These are phyloP conservation scores for Capsicum pubescens DNA, from an alignment of 257 asterid species.

Conservation along the genomic window DNA sequence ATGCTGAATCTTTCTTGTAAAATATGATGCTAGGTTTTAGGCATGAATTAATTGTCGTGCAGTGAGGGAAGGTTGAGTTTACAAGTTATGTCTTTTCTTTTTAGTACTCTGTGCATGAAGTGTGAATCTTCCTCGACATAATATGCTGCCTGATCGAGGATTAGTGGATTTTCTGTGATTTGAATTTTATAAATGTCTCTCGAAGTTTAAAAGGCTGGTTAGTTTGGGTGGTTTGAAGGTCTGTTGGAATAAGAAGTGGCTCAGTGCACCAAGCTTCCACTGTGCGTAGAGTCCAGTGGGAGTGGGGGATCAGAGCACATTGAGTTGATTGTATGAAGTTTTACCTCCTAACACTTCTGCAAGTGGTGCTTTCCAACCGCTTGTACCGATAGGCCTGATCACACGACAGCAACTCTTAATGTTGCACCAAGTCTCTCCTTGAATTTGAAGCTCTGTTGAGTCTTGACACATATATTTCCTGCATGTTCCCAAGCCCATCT, in stretches of 20 bases:
- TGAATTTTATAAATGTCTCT: background rate
- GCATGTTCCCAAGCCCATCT: background rate
- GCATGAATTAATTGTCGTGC: background rate
- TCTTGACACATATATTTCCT: background rate
- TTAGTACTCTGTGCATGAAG: background rate
- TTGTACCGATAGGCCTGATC: background rate
- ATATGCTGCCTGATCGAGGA: background rate
- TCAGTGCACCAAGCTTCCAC: background rate
- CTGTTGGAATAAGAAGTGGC: background rate
- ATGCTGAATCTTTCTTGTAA: background rate
- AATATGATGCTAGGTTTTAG: background rate
- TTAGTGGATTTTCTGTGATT: background rate
- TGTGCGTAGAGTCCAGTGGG: background rate
- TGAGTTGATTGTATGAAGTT: background rate
- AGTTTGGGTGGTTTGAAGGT: background rate
- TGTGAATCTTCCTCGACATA: background rate
- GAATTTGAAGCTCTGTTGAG: background rate
- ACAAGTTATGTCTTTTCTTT: background rate
- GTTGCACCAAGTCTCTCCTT: background rate
- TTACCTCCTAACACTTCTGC: conserved; percentile 8
- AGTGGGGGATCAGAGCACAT: background rate
- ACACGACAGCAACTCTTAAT: background rate
- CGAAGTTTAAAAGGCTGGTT: background rate
- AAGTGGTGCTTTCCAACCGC: background rate
- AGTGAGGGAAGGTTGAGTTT: background rate